Conservation (phyloP, 805 yeast genomes). For the Phaffomyces antillensis region DNA sequence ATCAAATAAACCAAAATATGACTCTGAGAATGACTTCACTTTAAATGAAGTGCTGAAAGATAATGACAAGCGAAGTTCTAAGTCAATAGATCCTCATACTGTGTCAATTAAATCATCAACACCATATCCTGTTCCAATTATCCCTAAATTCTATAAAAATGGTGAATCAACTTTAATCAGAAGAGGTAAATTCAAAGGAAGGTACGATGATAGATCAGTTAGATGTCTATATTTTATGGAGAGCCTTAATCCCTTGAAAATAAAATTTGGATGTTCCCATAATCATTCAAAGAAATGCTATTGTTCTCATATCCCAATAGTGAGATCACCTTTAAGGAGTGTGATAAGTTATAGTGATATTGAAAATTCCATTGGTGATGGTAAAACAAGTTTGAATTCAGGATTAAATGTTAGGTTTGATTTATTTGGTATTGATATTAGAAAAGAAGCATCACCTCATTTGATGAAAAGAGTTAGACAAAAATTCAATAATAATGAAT, state of each 20-base stretch:
- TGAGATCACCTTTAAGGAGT: conserved; percentile 11
- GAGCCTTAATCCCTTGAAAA: neutral
- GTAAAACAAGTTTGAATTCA: conserved; percentile 1
- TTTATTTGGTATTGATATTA: neutral
- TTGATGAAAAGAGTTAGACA: conserved; percentile 3
- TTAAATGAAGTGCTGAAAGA: neutral
- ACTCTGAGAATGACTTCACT: neutral
- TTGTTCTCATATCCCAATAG: conserved; percentile 11
- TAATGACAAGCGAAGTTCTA: neutral
- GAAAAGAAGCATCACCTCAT: neutral
- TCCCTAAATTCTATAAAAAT: conserved; percentile 3
- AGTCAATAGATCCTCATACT: neutral
- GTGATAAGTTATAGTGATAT: neutral
- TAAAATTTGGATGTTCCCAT: conserved; percentile 1
- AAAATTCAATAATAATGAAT: conserved; percentile 2
- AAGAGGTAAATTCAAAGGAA: conserved; percentile 25
- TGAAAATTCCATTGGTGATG: neutral
- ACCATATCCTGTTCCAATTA: neutral
- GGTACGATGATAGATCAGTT: conserved; percentile 20
- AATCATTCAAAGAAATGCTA: conserved; percentile 6
- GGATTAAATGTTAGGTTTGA: neutral
- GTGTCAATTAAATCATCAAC: neutral
- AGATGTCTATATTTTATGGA: conserved; percentile 15
- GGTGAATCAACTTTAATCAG: conserved; percentile 12
- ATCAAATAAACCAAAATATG: neutral